Percentiles rank a stretch among this genome's conserved stretches.
phyloP scores from a whole-genome alignment of 441 rosid genomes.

The Rhodomyrtus psidioides region DNA sequence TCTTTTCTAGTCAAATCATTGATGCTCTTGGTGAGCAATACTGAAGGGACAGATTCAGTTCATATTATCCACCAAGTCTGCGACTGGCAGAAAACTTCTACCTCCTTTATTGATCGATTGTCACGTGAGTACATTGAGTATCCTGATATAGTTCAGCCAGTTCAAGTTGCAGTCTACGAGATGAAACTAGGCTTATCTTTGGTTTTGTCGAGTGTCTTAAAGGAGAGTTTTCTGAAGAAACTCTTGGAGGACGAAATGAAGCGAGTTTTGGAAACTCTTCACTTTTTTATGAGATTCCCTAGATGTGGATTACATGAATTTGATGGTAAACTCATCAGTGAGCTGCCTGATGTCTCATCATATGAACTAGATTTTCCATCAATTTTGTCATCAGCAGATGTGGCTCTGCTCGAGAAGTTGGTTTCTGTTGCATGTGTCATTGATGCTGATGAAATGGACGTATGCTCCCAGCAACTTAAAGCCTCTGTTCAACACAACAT shows the following conservation, averaged over 20 bases:
- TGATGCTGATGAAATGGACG: slow-evolving; percentile 48
- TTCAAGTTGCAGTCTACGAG: slow-evolving; percentile 91
- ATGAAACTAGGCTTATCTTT: slow-evolving; percentile 86
- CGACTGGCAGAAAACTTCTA: slow-evolving; percentile 94
- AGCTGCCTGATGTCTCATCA: slow-evolving; percentile 25
- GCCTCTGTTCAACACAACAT: slow-evolving; percentile 47
- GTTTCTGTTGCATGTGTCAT: slow-evolving; percentile 36
- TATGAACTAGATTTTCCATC: slow-evolving; percentile 27
- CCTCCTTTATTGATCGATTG: slow-evolving; percentile 51
- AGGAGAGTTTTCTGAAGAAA: slow-evolving; percentile 26
- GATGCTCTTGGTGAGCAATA: slow-evolving; percentile 30
- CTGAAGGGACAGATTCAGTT: slow-evolving; percentile 34
- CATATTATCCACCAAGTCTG: slow-evolving; percentile 45
- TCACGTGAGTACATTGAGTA: slow-evolving; percentile 63
- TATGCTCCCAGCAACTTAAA: slow-evolving; percentile 46
- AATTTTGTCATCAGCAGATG: slow-evolving; percentile 32
- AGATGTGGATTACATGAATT: slow-evolving; percentile 27
- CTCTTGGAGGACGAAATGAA: slow-evolving; percentile 41
- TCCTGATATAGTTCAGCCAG: slow-evolving; percentile 74
- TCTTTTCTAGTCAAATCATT: slow-evolving; percentile 33
- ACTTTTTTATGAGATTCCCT: slow-evolving; percentile 82
- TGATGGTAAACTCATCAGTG: slow-evolving; percentile 16
- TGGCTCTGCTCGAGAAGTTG: slow-evolving; percentile 57
- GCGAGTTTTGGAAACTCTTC: slow-evolving; percentile 47
- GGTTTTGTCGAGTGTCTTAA: slow-evolving; percentile 41